phyloP scores from a whole-genome alignment of 768 basidiomycete species.

The Auricularia cornea region DNA sequence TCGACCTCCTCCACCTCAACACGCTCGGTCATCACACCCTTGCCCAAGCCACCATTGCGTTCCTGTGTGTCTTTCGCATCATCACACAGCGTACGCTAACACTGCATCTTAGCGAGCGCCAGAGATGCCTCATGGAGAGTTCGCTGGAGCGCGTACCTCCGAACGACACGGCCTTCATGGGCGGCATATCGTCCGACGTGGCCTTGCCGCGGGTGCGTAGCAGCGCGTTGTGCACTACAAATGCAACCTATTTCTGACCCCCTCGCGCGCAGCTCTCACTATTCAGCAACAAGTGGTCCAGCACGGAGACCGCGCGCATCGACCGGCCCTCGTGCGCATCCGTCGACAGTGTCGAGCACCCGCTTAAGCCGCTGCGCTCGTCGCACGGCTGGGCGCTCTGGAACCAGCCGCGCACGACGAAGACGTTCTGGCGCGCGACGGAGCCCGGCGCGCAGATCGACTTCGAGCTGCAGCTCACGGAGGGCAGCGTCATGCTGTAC shows the following conservation, averaged over 20 bases:
- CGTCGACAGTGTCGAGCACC: neutral
- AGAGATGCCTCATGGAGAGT: neutral
- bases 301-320: neutral
- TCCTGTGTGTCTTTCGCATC: neutral
- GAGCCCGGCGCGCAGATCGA: neutral
- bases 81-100: neutral
- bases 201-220: neutral
- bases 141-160: neutral
- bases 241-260: no score
- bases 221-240: no score
- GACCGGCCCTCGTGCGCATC: constrained; percentile 2
- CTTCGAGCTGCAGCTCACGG: neutral
- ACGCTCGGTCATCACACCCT: neutral
- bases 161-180: neutral
- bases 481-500: constrained; percentile 1
- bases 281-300: neutral
- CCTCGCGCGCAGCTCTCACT: neutral
- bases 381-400: constrained; percentile 3
- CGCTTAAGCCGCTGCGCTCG: neutral
- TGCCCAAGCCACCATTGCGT: neutral
- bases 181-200: neutral
- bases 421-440: constrained; percentile 2
- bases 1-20: neutral
- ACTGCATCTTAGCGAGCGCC: neutral
- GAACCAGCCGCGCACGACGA: neutral